These are phyloP conservation scores for Umbelopsis sp. DNA, from an alignment of 192 early-diverging fungal genomes.

Conservation along the genomic window DNA sequence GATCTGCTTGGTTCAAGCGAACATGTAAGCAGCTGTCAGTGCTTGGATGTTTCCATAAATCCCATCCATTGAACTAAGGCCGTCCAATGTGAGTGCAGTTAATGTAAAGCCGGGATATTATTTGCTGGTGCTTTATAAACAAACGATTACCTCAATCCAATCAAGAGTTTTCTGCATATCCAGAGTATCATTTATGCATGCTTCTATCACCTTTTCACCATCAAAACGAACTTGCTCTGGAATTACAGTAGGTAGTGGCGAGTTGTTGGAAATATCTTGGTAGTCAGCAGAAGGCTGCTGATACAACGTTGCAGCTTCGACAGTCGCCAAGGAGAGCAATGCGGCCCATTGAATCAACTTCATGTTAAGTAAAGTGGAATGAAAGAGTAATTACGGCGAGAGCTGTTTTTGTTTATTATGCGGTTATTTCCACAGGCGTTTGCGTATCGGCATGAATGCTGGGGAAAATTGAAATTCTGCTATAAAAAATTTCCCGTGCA, in stretches of 20 bases:
- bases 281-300: background rate
- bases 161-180: background rate
- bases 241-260: background rate
- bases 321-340: background rate
- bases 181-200: background rate
- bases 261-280: background rate
- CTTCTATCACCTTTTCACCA: background rate
- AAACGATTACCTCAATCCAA: background rate
- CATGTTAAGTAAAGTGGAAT: background rate
- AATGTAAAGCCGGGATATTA: background rate
- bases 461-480: no score
- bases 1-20: background rate
- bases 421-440: no score
- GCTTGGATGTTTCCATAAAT: conserved; percentile 5
- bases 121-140: background rate
- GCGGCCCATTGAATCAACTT: background rate
- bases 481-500: no score
- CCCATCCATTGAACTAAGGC: background rate
- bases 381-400: background rate
- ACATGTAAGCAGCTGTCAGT: conserved; percentile 1
- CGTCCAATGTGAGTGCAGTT: no score
- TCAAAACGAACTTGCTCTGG: background rate
- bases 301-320: background rate
- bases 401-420: background rate
- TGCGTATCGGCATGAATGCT: no score